A percentile compares a stretch with the other conserved stretches of the same genome.
phyloP scores from a whole-genome alignment of 306 rosid species.

The Acacia acuminata region DNA sequence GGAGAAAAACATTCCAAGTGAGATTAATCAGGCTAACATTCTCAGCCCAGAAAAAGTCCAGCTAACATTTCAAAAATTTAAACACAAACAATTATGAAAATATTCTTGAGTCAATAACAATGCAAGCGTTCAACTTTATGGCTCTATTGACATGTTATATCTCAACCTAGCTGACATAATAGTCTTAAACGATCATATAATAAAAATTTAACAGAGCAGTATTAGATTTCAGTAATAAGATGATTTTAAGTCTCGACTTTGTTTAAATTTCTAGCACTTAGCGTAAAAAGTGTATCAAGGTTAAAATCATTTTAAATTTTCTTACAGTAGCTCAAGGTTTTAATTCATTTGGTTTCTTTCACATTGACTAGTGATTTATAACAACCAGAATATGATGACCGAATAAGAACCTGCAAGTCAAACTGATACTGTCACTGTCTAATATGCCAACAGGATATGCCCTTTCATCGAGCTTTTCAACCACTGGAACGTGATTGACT shows the following conservation, averaged over 20 bases:
- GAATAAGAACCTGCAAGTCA: slow-evolving; percentile 76
- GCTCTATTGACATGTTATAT: not conserved
- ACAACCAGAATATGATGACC: not conserved
- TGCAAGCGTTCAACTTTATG: not conserved
- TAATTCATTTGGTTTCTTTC: not conserved
- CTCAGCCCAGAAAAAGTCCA: not conserved
- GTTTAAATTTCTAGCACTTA: not conserved
- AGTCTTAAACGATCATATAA: not conserved
- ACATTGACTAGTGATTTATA: not conserved
- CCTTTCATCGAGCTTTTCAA: slow-evolving; percentile 47
- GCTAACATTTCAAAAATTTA: not conserved
- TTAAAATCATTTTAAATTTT: not conserved
- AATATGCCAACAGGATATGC: slow-evolving; percentile 77
- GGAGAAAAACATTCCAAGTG: not conserved
- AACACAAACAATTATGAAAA: not conserved
- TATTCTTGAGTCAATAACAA: not conserved
- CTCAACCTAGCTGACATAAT: not conserved
- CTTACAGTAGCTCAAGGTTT: not conserved
- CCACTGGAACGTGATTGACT: slow-evolving; percentile 65
- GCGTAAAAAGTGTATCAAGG: not conserved
- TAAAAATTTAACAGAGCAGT: not conserved
- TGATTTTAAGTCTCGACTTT: not conserved
- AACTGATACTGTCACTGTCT: slow-evolving; percentile 68
- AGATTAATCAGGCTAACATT: not conserved
- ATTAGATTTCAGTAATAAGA: not conserved